Evolutionary conservation across 1,284 basidiomycete species (phyloP).

Genomic region (Apiotrichum akiyoshidainum): DNA sequence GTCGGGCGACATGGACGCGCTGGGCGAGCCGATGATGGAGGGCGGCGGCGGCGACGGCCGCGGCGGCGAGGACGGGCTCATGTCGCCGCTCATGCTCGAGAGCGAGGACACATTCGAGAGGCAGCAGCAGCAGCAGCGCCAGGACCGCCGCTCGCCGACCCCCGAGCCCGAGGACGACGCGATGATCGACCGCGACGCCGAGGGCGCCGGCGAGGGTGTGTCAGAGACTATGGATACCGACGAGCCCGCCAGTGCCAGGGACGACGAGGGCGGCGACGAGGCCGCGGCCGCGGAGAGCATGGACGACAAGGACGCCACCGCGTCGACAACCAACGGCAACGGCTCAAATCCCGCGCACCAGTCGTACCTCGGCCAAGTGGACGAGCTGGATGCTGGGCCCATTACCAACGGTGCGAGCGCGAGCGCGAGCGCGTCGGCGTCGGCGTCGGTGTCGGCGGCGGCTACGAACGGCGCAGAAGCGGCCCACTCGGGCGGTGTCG

Average conservation of each 20-base stretch:
- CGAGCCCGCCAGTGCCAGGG: neutral
- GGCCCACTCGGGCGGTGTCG: neutral
- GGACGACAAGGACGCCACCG: neutral
- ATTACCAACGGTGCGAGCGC: conserved; percentile 21
- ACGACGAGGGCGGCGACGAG: neutral
- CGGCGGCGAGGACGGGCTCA: conserved; percentile 29
- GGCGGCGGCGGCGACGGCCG: conserved; percentile 4
- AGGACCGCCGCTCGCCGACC: conserved; percentile 29
- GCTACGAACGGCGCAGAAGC: too few species aligned
- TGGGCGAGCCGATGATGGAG: conserved; percentile 17
- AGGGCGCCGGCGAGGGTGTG: neutral
- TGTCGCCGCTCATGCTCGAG: conserved; percentile 42
- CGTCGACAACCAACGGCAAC: neutral
- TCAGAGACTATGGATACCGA: neutral
- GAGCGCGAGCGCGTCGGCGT: conserved; percentile 2
- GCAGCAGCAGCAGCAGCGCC: conserved; percentile 4
- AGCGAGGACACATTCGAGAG: conserved; percentile 1
- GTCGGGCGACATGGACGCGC: conserved; percentile 14
- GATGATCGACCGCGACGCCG: neutral
- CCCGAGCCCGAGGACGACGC: conserved; percentile 39
- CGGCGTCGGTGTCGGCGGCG: neutral
- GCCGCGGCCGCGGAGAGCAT: neutral
- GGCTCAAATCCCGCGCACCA: conserved; percentile 34
- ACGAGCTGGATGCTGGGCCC: conserved; percentile 52
- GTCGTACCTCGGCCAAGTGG: conserved; percentile 49